A percentile compares a stretch with the other conserved stretches of the same genome.
phyloP scores from a whole-genome alignment of 2,329 filamentous ascomycete species.

The Whalleya microplaca region DNA sequence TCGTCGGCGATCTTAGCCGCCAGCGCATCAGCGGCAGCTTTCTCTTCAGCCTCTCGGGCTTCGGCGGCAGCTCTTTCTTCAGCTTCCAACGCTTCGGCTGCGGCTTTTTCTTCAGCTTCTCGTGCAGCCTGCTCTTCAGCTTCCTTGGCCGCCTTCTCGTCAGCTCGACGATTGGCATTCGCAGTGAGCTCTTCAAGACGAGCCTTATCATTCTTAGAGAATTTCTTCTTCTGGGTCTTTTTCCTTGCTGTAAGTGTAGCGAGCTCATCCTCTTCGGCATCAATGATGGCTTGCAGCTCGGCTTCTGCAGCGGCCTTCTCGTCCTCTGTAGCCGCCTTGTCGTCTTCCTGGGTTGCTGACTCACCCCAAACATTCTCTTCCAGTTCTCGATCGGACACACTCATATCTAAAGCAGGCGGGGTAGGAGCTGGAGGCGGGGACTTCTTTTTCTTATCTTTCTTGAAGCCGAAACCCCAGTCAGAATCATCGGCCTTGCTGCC shows the following conservation, averaged over 20 bases:
- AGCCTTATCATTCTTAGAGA: slow-evolving; percentile 35
- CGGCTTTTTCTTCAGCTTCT: slow-evolving; percentile 17
- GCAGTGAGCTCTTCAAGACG: slow-evolving; percentile 41
- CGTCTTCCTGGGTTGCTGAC: slow-evolving; percentile 39
- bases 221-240: slow-evolving; percentile 32
- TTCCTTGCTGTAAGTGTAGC: slow-evolving; percentile 36
- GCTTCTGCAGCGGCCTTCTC: slow-evolving; percentile 39
- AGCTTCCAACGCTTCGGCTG: slow-evolving; percentile 5
- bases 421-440: slow-evolving; percentile 54
- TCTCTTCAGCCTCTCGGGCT: slow-evolving; percentile 17
- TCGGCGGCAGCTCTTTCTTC: slow-evolving; percentile 19
- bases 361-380: slow-evolving; percentile 41
- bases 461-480: slow-evolving; percentile 49
- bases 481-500: slow-evolving; percentile 48
- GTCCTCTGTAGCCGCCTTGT: slow-evolving; percentile 44
- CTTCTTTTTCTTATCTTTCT: slow-evolving; percentile 47
- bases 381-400: slow-evolving; percentile 33
- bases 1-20: slow-evolving; percentile 28
- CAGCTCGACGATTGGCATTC: slow-evolving; percentile 36
- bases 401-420: slow-evolving; percentile 51
- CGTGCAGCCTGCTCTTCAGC: slow-evolving; percentile 37
- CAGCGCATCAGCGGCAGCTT: slow-evolving; percentile 18
- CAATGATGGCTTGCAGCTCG: slow-evolving; percentile 39
- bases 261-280: slow-evolving; percentile 45
- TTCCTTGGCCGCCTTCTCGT: slow-evolving; percentile 41